phyloP scores from a whole-genome alignment of 2,329 filamentous ascomycete species.

The Sarocladium kiliense region DNA sequence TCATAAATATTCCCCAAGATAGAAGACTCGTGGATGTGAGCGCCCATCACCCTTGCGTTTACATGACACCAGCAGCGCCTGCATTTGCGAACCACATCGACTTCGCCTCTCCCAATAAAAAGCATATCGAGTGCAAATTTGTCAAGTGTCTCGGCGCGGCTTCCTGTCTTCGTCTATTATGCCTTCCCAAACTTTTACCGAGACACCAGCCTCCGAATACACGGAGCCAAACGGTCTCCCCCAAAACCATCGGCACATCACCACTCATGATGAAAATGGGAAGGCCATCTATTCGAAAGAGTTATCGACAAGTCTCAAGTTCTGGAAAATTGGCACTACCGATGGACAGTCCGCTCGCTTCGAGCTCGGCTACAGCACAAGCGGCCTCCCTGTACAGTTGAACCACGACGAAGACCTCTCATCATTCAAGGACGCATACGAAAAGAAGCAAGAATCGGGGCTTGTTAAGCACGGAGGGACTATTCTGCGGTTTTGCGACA shows the following conservation, averaged over 20 bases:
- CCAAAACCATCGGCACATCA: not conserved
- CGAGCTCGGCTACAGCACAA: not conserved
- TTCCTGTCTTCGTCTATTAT: no score
- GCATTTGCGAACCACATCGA: no score
- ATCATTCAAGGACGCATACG: not conserved
- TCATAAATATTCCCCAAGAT: no score
- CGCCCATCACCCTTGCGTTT: no score
- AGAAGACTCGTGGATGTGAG: no score
- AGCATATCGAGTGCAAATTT: no score
- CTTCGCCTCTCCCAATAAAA: no score
- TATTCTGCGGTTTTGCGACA: not conserved
- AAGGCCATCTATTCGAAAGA: not conserved
- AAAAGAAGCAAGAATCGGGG: not conserved
- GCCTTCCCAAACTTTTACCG: no score
- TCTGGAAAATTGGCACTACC: not conserved
- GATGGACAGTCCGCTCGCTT: not conserved
- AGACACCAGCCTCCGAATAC: not conserved
- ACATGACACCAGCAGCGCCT: no score
- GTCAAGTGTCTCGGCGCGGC: no score
- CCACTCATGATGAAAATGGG: not conserved
- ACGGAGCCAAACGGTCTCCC: not conserved
- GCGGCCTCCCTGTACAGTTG: not conserved
- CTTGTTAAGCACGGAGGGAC: not conserved
- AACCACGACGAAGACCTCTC: not conserved
- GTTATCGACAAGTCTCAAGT: not conserved